phyloP scores from a whole-genome alignment of 208 protist genomes.

The Porcisia hertigi region DNA sequence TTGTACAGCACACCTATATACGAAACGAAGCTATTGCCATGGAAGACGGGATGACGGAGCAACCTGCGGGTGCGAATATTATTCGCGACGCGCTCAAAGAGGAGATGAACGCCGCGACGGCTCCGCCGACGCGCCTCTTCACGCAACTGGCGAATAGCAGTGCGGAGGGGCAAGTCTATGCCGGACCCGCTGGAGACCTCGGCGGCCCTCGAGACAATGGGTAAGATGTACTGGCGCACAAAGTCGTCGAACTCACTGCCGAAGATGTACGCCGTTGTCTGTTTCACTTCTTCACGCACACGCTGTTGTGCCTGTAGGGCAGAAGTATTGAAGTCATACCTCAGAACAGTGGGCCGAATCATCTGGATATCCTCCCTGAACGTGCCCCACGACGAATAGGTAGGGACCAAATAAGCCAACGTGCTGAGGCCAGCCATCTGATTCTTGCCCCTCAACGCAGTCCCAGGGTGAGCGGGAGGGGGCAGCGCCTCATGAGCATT shows the following conservation, averaged over 20 bases:
- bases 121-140: conserved; percentile 31
- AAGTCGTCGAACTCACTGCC: conserved; percentile 39
- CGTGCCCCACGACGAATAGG: not conserved
- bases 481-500: not conserved
- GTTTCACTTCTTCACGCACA: conserved; percentile 18
- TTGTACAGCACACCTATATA: conserved; percentile 59
- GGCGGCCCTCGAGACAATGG: conserved; percentile 37
- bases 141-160: conserved; percentile 50
- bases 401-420: not conserved
- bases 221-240: conserved; percentile 43
- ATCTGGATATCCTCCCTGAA: conserved; percentile 3
- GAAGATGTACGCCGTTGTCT: conserved; percentile 25
- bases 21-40: conserved; percentile 48
- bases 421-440: not conserved
- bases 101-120: conserved; percentile 28
- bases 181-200: conserved; percentile 14
- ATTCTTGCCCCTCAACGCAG: too few relatives aligned
- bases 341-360: conserved; percentile 29
- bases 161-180: conserved; percentile 33
- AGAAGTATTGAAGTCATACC: conserved; percentile 11
- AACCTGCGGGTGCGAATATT: conserved; percentile 54
- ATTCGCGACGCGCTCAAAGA: conserved; percentile 53
- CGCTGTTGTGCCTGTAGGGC: conserved; percentile 1
- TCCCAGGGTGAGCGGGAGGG: too few relatives aligned
- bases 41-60: conserved; percentile 31